These are phyloP conservation scores for Pyrus bretschneideri DNA, from an alignment of 306 rosid species.

Conservation along the genomic window DNA sequence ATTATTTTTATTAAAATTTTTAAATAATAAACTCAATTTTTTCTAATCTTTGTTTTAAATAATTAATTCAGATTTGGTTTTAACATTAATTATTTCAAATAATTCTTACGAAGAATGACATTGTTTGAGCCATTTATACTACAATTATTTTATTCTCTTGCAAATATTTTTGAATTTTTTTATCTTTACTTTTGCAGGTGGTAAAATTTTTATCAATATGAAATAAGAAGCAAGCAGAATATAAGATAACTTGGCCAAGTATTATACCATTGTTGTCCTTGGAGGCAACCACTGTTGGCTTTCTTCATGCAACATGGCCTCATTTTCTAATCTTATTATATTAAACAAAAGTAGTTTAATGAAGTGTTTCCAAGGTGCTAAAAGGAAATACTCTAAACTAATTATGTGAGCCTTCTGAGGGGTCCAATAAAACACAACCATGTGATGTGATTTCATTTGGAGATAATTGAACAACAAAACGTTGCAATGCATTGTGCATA, in stretches of 20 bases:
- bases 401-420: slow-evolving; percentile 6
- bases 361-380: slow-evolving; percentile 43
- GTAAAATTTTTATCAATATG: background rate
- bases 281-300: slow-evolving; percentile 36
- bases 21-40: too few relatives aligned
- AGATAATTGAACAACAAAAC: slow-evolving; percentile 23
- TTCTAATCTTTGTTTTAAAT: too few relatives aligned
- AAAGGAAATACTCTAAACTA: slow-evolving; percentile 37
- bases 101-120: too few relatives aligned
- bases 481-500: slow-evolving; percentile 36
- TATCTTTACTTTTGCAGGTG: too few relatives aligned
- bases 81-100: too few relatives aligned
- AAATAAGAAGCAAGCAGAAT: background rate
- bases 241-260: slow-evolving; percentile 6
- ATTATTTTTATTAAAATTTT: too few relatives aligned
- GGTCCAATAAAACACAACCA: slow-evolving; percentile 49
- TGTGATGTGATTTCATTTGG: slow-evolving; percentile 73
- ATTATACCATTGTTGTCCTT: background rate
- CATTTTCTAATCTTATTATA: slow-evolving; percentile 37
- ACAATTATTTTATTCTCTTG: too few relatives aligned
- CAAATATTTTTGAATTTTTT: too few relatives aligned
- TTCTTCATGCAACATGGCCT: slow-evolving; percentile 52
- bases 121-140: too few relatives aligned
- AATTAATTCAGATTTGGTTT: too few relatives aligned
- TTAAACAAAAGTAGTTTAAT: slow-evolving; percentile 38